Evolutionary conservation across 2,329 filamentous ascomycete species (phyloP), one percentile per base, ranked within the genome.

Genomic region (Talaromyces sp.): DNA sequence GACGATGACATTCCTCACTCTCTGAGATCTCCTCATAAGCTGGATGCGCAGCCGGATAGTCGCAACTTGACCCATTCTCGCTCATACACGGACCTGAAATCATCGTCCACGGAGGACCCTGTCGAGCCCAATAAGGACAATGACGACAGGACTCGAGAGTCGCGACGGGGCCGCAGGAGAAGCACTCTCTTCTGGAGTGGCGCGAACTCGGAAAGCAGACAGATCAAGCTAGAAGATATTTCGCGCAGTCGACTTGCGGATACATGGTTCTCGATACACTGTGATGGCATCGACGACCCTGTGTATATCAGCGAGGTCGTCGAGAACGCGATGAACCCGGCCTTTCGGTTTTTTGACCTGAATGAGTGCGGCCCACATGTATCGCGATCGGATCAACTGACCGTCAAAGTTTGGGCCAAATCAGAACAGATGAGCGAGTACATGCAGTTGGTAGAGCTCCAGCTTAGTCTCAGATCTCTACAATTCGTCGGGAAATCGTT

Each of bases 301-400:
- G 78, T 97, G n/a, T 97, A 97, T 73, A 85, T 96, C 68, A 96
- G 92, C 70, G 93, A 98, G 76, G 81, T 89, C 24, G 84, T 87
- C 29, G 84, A 89, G 66, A 86, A 86, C 69, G 87, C 90, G n/a
- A 92, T 91, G 76, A 97, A 97, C 73, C 95, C 95, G 64, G 91
- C 89, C 68, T 98, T 96, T 72, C 86, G 86, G 50, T 89, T 90
- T 71, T 96, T 97, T 71, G 89, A 96, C 63, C 82, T 96, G 6
- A 82, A 83, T 26, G 76, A 81, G 6, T 86, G 83, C 64, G 85
- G 84, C 0, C 83, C 89, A 0, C 71, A 76, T 2, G 80, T 92
- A 24, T 88, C 89, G 9, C 84, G 92, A 60, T 78, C 82, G 4
- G 84, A 89, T 56, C 78, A 79, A 17, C 69, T 96, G 24, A 86